A percentile compares a stretch with the other conserved stretches of the same genome.
Evolutionary conservation across 139 green algal genomes (phyloP).

Genomic region (Tetratostichococcus sp.): DNA sequence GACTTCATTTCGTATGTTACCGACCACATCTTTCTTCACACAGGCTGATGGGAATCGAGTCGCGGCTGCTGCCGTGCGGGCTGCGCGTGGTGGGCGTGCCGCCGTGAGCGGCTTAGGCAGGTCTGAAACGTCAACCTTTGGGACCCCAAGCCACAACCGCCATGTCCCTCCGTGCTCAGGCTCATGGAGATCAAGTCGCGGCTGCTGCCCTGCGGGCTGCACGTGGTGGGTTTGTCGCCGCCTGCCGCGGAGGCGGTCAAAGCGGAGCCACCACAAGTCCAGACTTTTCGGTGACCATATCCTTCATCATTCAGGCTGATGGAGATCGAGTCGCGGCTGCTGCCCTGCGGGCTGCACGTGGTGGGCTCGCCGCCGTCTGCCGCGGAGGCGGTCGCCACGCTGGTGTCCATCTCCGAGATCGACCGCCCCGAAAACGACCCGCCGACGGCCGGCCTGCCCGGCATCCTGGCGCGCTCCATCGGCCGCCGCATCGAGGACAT

Average conservation of each 20-base stretch:
- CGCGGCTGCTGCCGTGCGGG: conserved; percentile 93
- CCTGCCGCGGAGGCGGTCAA: conserved; percentile 91
- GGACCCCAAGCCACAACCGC: too few relatives aligned
- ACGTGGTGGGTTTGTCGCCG: conserved; percentile 89
- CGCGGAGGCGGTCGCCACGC: conserved; percentile 92
- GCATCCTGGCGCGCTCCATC: conserved; percentile 82
- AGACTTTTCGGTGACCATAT: too few relatives aligned
- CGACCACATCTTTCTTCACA: not conserved
- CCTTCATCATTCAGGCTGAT: conserved; percentile 71
- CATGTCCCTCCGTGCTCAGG: conserved; percentile 20
- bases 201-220: conserved; percentile 96
- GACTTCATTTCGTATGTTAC: too few relatives aligned
- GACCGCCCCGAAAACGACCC: conserved; percentile 82
- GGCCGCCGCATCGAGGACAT: conserved; percentile 91
- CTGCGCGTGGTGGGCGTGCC: conserved; percentile 92
- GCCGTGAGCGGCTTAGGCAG: conserved; percentile 89
- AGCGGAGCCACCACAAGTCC: too few relatives aligned
- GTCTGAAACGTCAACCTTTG: too few relatives aligned
- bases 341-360: conserved; percentile 97
- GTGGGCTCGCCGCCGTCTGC: conserved; percentile 88
- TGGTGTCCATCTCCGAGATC: conserved; percentile 98
- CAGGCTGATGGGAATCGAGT: conserved; percentile 99
- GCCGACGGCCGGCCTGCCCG: conserved; percentile 84
- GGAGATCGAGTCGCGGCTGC: conserved; percentile 97
- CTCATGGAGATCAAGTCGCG: conserved; percentile 99